Evolutionary conservation across 148 eudicot genomes (phyloP), one percentile per base, ranked within the genome.

Genomic region (Diospyros kaki): DNA sequence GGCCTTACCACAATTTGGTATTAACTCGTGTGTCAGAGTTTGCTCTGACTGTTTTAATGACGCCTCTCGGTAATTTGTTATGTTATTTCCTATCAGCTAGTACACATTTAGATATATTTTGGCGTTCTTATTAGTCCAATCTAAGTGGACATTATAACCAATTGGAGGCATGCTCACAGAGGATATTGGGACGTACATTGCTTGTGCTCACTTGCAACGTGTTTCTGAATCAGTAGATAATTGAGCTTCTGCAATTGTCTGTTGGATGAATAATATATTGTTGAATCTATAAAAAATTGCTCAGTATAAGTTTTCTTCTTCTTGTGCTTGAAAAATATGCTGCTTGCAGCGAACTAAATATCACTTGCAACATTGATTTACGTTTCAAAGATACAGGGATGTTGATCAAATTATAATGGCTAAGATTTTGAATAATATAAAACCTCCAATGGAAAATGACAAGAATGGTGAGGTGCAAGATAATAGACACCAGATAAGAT

Each of bases 1-100:
- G 99, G 89, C 94, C 64, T 83, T 95, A 72, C 96, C 98, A 39
- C 91, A 93, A 82, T 95, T 90, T 86, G 97, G 93, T 68, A 85
- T 95, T 76, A 83, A 81, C 79, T 76, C 90, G 50, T 62, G 73
- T 73, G 99, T 91, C 64, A 91, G 99, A 82, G 99, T 95, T 81
- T 95, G 99, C 80, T 83, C 92, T 66, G 93, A 89, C 76, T 95
- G 99, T 83, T 93, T 84, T 78, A 88, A 88, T 80, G 69, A 82
- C 73, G 84, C 83, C 40, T 87, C 91, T 51, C 77, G 96, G 99
- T 95, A 95, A 77, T 75, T 61, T 6, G 73, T 73, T 43, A 56
- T 48, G 38, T 42, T 17, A 48, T n/a, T 73, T 18, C 45, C 38
- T 59, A 3, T 9, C 13, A 52, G 43, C 58, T 46, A 68, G 39